These are phyloP conservation scores for Kluyveromyces lactis DNA, from an alignment of 805 yeast genomes.

Conservation along the genomic window DNA sequence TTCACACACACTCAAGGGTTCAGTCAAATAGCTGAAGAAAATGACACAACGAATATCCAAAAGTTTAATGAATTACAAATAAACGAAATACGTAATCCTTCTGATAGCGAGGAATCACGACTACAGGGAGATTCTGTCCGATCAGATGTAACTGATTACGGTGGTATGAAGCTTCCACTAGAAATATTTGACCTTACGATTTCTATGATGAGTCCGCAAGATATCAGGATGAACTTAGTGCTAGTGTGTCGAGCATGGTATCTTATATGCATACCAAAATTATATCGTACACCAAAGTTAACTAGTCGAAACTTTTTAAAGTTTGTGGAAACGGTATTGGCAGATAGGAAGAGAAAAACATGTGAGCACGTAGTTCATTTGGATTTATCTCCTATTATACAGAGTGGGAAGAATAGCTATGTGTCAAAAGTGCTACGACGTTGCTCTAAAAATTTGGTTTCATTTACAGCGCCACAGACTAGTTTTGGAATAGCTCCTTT, in stretches of 20 bases:
- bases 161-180: constrained; percentile 35
- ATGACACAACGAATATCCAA: constrained; percentile 4
- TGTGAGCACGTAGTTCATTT: constrained; percentile 57
- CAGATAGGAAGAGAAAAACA: constrained; percentile 36
- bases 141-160: not conserved
- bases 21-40: constrained; percentile 17
- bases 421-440: constrained; percentile 77
- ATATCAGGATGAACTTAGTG: constrained; percentile 34
- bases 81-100: not conserved
- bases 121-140: not conserved
- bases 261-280: constrained; percentile 46
- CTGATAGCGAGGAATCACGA: not conserved
- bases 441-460: constrained; percentile 54
- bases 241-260: constrained; percentile 58
- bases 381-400: constrained; percentile 74
- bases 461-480: constrained; percentile 87
- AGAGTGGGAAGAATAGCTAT: constrained; percentile 85
- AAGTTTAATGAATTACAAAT: not conserved
- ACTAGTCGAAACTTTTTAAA: constrained; percentile 56
- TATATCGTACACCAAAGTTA: constrained; percentile 59
- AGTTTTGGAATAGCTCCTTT: constrained; percentile 90
- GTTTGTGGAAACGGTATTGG: constrained; percentile 63
- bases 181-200: constrained; percentile 41
- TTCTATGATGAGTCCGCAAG: constrained; percentile 7
- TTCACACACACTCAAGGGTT: constrained; percentile 34